These are phyloP conservation scores for Vitis labrusca DNA, from an alignment of 164 flowering plant genomes.

Conservation along the genomic window DNA sequence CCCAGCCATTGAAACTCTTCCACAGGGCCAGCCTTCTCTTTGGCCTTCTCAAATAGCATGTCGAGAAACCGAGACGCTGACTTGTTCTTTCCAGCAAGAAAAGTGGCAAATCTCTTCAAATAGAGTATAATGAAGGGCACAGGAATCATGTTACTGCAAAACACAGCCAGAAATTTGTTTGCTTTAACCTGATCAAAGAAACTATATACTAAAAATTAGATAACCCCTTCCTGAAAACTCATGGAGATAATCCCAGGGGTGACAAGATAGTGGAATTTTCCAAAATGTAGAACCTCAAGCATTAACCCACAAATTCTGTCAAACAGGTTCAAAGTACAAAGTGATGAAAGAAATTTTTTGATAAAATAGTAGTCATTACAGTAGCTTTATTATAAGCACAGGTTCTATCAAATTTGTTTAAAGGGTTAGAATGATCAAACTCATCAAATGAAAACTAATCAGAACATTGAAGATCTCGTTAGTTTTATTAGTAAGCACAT, in stretches of 20 bases:
- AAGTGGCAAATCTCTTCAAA: conserved; percentile 73
- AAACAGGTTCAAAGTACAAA: neutral
- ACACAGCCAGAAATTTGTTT: neutral
- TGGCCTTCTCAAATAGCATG: conserved; percentile 61
- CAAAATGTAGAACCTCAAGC: conserved; percentile 1
- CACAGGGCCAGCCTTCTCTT: conserved; percentile 83
- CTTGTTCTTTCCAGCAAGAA: conserved; percentile 57
- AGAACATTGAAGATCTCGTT: no score
- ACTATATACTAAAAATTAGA: neutral
- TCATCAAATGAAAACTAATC: neutral
- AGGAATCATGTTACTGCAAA: conserved; percentile 90
- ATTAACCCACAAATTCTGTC: neutral
- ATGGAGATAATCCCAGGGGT: neutral
- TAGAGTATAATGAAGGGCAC: conserved; percentile 87
- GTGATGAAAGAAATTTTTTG: neutral
- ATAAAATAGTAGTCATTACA: neutral
- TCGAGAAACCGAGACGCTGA: conserved; percentile 64
- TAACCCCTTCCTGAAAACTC: neutral
- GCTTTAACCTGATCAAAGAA: neutral
- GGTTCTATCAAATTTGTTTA: neutral
- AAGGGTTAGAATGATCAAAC: neutral
- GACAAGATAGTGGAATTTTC: neutral
- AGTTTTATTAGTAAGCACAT: no score
- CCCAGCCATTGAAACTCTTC: conserved; percentile 98
- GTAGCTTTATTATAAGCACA: neutral